Percentiles rank a stretch among this genome's conserved stretches.
These are phyloP conservation scores for Mortierella sp. DNA, from an alignment of 371 early-diverging fungal species.

Conservation along the genomic window DNA sequence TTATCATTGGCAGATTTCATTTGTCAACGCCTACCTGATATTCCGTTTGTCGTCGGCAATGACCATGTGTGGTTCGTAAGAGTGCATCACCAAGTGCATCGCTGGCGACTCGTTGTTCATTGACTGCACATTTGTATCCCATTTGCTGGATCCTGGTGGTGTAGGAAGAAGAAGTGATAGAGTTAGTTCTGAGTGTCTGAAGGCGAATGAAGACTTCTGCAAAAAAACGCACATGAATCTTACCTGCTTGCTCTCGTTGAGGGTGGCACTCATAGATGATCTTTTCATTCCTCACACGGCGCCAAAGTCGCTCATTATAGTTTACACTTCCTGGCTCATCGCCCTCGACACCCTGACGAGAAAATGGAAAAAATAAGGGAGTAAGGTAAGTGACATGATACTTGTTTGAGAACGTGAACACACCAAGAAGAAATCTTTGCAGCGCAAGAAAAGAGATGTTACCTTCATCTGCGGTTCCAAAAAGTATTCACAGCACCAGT, in stretches of 20 bases:
- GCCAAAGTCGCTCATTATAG: slow-evolving; percentile 86
- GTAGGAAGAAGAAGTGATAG: not conserved
- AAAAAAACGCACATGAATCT: not conserved
- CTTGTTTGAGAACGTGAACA: not conserved
- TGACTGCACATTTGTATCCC: slow-evolving; percentile 73
- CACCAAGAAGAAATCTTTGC: not conserved
- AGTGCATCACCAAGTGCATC: slow-evolving; percentile 76
- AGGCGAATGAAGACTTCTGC: not conserved
- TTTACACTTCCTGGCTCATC: slow-evolving; percentile 89
- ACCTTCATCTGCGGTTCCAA: slow-evolving; percentile 92
- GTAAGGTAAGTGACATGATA: not conserved
- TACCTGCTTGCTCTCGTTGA: slow-evolving; percentile 63
- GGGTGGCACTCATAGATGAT: slow-evolving; percentile 73
- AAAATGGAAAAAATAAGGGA: not conserved
- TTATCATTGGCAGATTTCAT: not conserved
- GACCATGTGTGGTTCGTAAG: slow-evolving; percentile 83
- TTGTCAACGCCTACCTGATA: slow-evolving; percentile 63
- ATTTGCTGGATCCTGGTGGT: slow-evolving; percentile 64
- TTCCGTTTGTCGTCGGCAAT: slow-evolving; percentile 76
- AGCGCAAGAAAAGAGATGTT: slow-evolving; percentile 14
- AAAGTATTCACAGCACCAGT: slow-evolving; percentile 92
- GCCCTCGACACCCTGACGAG: slow-evolving; percentile 77
- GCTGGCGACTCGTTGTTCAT: slow-evolving; percentile 75
- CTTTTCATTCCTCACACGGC: slow-evolving; percentile 79
- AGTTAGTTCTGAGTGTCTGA: not conserved